Base-by-base conservation (phyloP, 305 asterid species). In the Rubia peregrina region DNA sequence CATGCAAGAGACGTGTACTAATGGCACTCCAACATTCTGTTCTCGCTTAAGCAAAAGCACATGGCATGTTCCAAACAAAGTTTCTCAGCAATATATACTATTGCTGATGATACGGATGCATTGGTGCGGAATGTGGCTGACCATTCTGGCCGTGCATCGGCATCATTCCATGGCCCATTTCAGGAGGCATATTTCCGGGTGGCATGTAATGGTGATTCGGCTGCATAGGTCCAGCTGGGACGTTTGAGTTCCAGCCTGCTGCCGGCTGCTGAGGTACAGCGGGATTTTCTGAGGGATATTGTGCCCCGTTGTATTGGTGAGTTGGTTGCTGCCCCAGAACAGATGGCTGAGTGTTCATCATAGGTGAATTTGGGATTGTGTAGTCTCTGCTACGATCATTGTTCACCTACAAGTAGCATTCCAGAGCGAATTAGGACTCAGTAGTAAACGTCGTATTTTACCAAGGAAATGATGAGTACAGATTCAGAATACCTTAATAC, bases 351-450 rank as follows among this genome's bases (percentile, higher is more conserved):
- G 96, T 13, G 65, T 80, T 87, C 80, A 88, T 38, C 68, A 82
- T 74, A 0, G 91, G 88, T 59, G 79, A 5, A 67, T 65, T 79
- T 63, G 97, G 81, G 70, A 77, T 83, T 70, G 93, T 91, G 63
- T 89, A 91, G 80, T 89, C 96, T 79, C 96, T 85, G 83, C 96
- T 84, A 56, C 95, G 81, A 70, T 91, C 95, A 40, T 89, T 91
- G 78, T 88, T 91, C 61, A 89, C 83, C 97, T 91, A 89, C 76
- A 77, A 79, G 70, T 72, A 76, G 61, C 36, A 21, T 56, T n/a
- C 14, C 30, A 69, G 7, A 6, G 41, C 40, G 26, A 61, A 61
- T 61, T 30, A 61, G 41, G 65, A n/a, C 14, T 61, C 36, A 30
- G 36, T 13, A 65, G 12, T 60, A 56, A 26, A 6, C 61, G 9